These are phyloP conservation scores for Auricularia cornea DNA, from an alignment of 768 basidiomycete species.

Conservation along the genomic window DNA sequence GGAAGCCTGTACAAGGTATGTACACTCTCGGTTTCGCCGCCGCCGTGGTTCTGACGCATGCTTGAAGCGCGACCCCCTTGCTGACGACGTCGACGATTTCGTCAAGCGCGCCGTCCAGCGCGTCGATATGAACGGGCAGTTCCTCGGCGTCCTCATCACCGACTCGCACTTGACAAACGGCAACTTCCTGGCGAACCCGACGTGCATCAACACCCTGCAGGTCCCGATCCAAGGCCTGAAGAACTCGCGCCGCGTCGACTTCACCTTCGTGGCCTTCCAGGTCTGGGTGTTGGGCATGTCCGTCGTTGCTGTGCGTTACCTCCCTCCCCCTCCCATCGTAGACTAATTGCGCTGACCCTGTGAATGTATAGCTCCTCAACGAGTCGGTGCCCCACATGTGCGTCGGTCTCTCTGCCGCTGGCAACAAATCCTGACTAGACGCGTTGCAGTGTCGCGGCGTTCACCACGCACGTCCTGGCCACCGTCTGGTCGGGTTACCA, in stretches of 20 bases:
- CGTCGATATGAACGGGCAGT: background rate
- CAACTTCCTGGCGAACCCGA: constrained; percentile 28
- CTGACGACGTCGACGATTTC: background rate
- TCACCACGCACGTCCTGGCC: constrained; percentile 64
- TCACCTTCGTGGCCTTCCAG: constrained; percentile 71
- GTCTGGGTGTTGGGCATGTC: constrained; percentile 78
- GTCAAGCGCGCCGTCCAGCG: background rate
- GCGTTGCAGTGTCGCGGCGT: constrained; percentile 43
- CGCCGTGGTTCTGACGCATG: too few relatives aligned
- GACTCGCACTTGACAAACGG: background rate
- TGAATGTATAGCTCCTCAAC: constrained; percentile 36
- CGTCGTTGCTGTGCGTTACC: constrained; percentile 40
- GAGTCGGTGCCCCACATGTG: constrained; percentile 74
- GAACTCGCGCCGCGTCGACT: constrained; percentile 69
- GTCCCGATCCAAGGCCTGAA: constrained; percentile 62
- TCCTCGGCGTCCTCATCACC: background rate
- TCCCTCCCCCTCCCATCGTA: background rate
- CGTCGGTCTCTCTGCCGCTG: too few relatives aligned
- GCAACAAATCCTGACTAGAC: background rate
- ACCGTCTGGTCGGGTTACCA: constrained; percentile 69
- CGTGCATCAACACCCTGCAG: constrained; percentile 54
- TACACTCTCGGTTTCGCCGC: too few relatives aligned
- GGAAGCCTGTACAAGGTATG: background rate
- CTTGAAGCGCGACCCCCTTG: too few relatives aligned
- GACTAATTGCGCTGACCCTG: background rate